Percentiles rank a stretch among this genome's conserved stretches.
phyloP scores from a whole-genome alignment of 78 protist species.

The Isochrysis galbana region DNA sequence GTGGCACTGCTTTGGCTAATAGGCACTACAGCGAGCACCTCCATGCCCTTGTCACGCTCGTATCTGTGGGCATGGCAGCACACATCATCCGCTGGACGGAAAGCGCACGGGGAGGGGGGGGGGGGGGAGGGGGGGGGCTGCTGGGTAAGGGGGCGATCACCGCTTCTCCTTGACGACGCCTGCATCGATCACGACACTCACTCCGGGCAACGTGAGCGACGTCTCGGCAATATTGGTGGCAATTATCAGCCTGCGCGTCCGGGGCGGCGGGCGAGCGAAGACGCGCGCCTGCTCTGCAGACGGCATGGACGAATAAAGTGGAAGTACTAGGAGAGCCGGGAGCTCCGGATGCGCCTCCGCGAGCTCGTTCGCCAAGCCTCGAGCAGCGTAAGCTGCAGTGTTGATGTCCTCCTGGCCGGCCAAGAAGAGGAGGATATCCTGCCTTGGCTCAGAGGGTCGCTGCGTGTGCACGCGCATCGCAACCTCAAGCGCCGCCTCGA shows the following conservation, averaged over 20 bases:
- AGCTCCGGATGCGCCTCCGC: neutral
- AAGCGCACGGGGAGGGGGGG: too few relatives aligned
- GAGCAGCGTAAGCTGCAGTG: neutral
- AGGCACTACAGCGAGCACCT: neutral
- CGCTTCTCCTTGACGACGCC: constrained; percentile 51
- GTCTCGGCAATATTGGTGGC: constrained; percentile 73
- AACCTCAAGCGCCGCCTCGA: constrained; percentile 6
- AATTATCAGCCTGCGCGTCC: constrained; percentile 37
- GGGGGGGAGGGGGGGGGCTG: too few relatives aligned
- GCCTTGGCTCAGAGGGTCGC: constrained; percentile 47
- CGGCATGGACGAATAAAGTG: constrained; percentile 76
- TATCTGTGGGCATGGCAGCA: too few relatives aligned
- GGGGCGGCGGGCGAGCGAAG: constrained; percentile 26
- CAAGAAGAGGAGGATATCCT: constrained; percentile 72
- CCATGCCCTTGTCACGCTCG: neutral
- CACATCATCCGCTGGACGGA: too few relatives aligned
- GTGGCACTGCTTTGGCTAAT: constrained; percentile 76
- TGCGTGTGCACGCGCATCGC: neutral
- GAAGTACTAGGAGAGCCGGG: constrained; percentile 32
- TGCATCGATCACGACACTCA: constrained; percentile 58
- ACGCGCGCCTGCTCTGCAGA: constrained; percentile 51
- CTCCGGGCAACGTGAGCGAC: constrained; percentile 63
- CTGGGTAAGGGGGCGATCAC: too few relatives aligned
- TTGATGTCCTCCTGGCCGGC: constrained; percentile 58
- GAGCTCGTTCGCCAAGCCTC: neutral